Percentiles rank a stretch among this genome's conserved stretches.
Conservation (phyloP, 2,329 filamentous ascomycete genomes). For the Mollisiaceae sp. region DNA sequence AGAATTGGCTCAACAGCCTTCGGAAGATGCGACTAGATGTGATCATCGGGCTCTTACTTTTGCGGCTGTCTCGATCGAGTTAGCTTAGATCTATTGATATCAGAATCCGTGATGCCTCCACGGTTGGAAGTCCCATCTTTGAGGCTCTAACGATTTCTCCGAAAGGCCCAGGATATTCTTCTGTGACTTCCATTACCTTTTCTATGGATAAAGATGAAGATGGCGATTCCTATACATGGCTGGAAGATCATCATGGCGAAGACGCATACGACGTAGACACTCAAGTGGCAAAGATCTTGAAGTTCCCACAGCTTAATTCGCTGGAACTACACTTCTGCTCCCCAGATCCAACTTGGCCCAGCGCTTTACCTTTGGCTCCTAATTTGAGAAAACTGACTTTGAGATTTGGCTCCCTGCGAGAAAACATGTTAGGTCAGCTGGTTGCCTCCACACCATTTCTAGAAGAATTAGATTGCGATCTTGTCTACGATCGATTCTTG, state of each 20-base stretch:
- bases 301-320: slow-evolving; percentile 6
- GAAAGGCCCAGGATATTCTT: neutral
- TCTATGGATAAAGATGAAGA: slow-evolving; percentile 1
- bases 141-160: slow-evolving; percentile 7
- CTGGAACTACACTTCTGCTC: slow-evolving; percentile 6
- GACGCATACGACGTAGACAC: slow-evolving; percentile 10
- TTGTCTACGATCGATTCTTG: slow-evolving; percentile 16
- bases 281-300: slow-evolving; percentile 9
- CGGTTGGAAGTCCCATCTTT: slow-evolving; percentile 13
- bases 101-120: slow-evolving; percentile 13
- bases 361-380: neutral
- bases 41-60: slow-evolving; percentile 14
- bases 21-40: slow-evolving; percentile 18
- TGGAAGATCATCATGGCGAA: neutral
- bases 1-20: slow-evolving; percentile 11
- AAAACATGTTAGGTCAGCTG: slow-evolving; percentile 2
- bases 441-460: slow-evolving; percentile 18
- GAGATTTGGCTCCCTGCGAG: slow-evolving; percentile 12
- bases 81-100: slow-evolving; percentile 17
- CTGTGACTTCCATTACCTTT: slow-evolving; percentile 6
- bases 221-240: neutral
- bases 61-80: neutral
- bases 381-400: slow-evolving; percentile 15
- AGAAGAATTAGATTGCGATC: slow-evolving; percentile 19
- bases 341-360: neutral